Evolutionary conservation across 768 basidiomycete genomes (phyloP).

Genomic region (Phylloporus rhodoxanthus): DNA sequence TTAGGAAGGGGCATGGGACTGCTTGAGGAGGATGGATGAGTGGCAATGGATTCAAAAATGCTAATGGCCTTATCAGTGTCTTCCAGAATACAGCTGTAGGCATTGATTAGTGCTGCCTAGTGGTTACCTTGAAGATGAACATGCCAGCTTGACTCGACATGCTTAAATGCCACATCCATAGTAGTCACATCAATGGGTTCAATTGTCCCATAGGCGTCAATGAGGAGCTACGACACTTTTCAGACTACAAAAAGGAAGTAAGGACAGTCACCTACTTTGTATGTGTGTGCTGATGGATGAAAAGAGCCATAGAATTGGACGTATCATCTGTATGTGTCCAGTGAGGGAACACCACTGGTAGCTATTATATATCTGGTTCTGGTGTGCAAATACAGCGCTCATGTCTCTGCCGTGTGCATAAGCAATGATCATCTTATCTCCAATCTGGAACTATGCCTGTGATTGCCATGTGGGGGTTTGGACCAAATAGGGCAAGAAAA

Average conservation of each 20-base stretch:
- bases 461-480: conserved; percentile 43
- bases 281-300: conserved; percentile 85
- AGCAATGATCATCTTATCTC: conserved; percentile 87
- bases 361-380: conserved; percentile 71
- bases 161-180: conserved; percentile 72
- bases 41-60: conserved; percentile 69
- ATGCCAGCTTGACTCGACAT: conserved; percentile 39
- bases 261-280: conserved; percentile 62
- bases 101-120: conserved; percentile 84
- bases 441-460: conserved; percentile 67
- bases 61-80: conserved; percentile 72
- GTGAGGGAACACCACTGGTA: conserved; percentile 69
- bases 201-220: conserved; percentile 83
- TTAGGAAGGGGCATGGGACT: conserved; percentile 49
- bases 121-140: conserved; percentile 46
- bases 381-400: conserved; percentile 76
- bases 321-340: conserved; percentile 97
- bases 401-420: conserved; percentile 76
- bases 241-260: background rate
- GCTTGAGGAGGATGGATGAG: conserved; percentile 40
- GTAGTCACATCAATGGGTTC: conserved; percentile 70
- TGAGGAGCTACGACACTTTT: conserved; percentile 51
- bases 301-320: conserved; percentile 77
- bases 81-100: conserved; percentile 74
- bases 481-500: conserved; percentile 39